Evolutionary conservation across 2,329 filamentous ascomycete species (phyloP).

Genomic region (Diplodia scrobiculata): DNA sequence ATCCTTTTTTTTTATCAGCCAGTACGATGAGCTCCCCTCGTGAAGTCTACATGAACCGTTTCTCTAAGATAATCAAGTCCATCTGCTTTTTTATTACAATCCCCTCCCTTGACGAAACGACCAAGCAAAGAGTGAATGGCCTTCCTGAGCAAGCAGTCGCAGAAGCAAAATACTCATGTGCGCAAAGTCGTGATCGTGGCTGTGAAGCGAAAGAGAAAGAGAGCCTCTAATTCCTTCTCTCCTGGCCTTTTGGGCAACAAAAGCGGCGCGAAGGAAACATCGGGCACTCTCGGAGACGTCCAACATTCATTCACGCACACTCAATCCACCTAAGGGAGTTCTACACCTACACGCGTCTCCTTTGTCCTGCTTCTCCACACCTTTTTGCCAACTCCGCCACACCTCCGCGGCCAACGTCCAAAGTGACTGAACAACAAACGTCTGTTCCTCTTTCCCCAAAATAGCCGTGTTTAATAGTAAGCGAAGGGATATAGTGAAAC

Average conservation of each 20-base stretch:
- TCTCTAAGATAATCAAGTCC: too few species aligned
- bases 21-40: too few species aligned
- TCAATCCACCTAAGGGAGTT: neutral
- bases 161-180: too few species aligned
- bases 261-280: too few species aligned
- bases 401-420: neutral
- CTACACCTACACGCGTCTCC: neutral
- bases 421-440: neutral
- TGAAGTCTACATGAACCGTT: too few species aligned
- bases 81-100: too few species aligned
- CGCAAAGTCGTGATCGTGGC: too few species aligned
- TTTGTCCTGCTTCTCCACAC: neutral
- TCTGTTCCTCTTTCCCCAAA: neutral
- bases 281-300: neutral
- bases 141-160: too few species aligned
- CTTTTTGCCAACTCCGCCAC: neutral
- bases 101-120: too few species aligned
- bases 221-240: neutral
- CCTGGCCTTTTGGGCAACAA: neutral
- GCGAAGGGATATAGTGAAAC: conserved; percentile 22
- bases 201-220: neutral
- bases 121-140: too few species aligned
- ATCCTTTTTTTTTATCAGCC: too few species aligned
- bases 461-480: neutral
- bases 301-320: neutral